These are phyloP conservation scores for Gyrodon lividus DNA, from an alignment of 768 basidiomycete genomes.

Conservation along the genomic window DNA sequence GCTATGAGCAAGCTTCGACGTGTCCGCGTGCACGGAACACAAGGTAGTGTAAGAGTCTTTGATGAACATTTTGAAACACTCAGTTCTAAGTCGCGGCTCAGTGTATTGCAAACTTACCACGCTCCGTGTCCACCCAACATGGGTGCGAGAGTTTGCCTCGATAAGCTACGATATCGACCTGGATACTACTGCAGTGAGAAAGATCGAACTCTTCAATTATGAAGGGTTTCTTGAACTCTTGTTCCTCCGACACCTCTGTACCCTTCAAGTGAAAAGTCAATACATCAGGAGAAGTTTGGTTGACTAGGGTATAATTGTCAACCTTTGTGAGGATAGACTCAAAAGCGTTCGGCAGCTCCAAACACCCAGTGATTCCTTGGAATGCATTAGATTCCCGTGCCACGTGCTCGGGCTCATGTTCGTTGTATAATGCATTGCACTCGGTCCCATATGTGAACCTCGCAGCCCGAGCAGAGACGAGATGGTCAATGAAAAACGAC, in stretches of 20 bases:
- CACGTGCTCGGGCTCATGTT: constrained; percentile 35
- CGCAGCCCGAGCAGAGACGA: constrained; percentile 43
- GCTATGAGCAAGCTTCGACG: constrained; percentile 17
- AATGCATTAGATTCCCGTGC: constrained; percentile 27
- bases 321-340: constrained; percentile 42
- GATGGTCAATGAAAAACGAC: constrained; percentile 39
- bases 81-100: neutral
- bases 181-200: constrained; percentile 12
- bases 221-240: constrained; percentile 39
- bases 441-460: constrained; percentile 43
- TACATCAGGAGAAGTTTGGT: neutral
- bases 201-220: constrained; percentile 17
- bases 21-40: constrained; percentile 27
- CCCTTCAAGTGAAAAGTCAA: constrained; percentile 24
- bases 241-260: constrained; percentile 38
- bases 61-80: neutral
- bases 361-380: constrained; percentile 32
- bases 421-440: constrained; percentile 32
- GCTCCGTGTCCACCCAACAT: constrained; percentile 26
- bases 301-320: neutral
- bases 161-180: constrained; percentile 23
- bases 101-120: constrained; percentile 11
- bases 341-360: constrained; percentile 36
- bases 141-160: constrained; percentile 18
- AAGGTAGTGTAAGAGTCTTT: constrained; percentile 26